Conservation (phyloP, 139 green algal genomes). For the Closterium sp. region DNA sequence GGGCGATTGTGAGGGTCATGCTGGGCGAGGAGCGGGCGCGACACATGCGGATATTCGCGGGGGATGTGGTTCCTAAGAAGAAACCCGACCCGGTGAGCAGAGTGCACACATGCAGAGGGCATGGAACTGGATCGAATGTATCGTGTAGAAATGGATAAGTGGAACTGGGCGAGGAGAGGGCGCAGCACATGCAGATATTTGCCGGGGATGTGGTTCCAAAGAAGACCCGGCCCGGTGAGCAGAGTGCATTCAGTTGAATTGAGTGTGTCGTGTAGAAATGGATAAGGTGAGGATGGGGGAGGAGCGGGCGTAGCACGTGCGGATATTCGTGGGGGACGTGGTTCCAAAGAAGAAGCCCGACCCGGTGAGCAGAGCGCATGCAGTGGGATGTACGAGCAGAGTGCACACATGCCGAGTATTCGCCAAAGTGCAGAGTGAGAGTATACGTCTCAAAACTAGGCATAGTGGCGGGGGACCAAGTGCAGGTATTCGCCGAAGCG, state of each 20-base stretch:
- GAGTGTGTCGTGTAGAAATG: not conserved
- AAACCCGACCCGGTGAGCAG: slow-evolving; percentile 88
- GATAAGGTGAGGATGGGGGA: slow-evolving; percentile 67
- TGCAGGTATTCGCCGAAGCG: too few relatives aligned
- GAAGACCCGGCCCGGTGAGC: slow-evolving; percentile 71
- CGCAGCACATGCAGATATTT: too few relatives aligned
- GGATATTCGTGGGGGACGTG: slow-evolving; percentile 86
- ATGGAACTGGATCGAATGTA: too few relatives aligned
- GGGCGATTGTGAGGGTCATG: slow-evolving; percentile 82
- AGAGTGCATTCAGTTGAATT: too few relatives aligned
- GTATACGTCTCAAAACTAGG: too few relatives aligned
- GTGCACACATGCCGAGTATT: too few relatives aligned
- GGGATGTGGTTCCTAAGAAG: slow-evolving; percentile 92
- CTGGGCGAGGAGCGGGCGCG: slow-evolving; percentile 65
- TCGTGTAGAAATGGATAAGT: too few relatives aligned
- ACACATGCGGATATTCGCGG: slow-evolving; percentile 85
- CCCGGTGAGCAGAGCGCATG: slow-evolving; percentile 64
- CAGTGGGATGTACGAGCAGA: too few relatives aligned
- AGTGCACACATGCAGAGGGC: not conserved
- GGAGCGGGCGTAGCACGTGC: slow-evolving; percentile 63
- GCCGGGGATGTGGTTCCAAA: too few relatives aligned
- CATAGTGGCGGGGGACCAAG: too few relatives aligned
- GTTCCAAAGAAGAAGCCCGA: slow-evolving; percentile 97
- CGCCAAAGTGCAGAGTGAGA: too few relatives aligned
- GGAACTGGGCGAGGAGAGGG: too few relatives aligned